Percentiles rank a stretch among this genome's conserved stretches.
phyloP scores from a whole-genome alignment of 495 filamentous ascomycete genomes.

The Aspergillus biplanus region DNA sequence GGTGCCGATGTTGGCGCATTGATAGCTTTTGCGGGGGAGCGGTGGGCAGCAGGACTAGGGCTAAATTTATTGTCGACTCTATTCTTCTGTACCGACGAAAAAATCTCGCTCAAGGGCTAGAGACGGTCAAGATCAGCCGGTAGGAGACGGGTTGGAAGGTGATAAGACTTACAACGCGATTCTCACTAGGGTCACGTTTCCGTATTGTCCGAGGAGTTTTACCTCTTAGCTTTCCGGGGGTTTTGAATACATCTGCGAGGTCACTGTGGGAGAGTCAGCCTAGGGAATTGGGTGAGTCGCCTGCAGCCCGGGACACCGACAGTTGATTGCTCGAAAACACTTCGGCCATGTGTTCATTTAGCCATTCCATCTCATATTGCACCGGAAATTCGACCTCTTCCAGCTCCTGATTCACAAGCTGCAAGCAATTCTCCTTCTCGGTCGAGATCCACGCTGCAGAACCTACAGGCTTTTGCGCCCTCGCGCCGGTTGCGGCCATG shows the following conservation, averaged over 20 bases:
- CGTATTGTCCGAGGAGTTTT: constrained; percentile 87
- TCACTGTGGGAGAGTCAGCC: constrained; percentile 62
- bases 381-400: constrained; percentile 90
- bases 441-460: constrained; percentile 69
- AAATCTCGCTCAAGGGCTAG: constrained; percentile 84
- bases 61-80: constrained; percentile 39
- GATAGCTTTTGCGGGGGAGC: constrained; percentile 38
- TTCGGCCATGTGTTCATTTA: constrained; percentile 96
- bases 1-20: constrained; percentile 23
- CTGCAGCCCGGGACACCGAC: constrained; percentile 51
- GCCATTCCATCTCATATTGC: constrained; percentile 89
- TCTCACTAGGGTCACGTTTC: constrained; percentile 66
- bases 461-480: constrained; percentile 60
- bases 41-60: constrained; percentile 40
- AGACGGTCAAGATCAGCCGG: constrained; percentile 22
- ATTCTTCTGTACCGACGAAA: constrained; percentile 59
- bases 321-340: constrained; percentile 85
- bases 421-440: constrained; percentile 66
- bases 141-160: background rate
- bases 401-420: constrained; percentile 70
- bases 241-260: constrained; percentile 92
- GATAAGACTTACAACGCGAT: constrained; percentile 63
- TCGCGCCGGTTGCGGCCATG: constrained; percentile 53
- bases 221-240: constrained; percentile 88
- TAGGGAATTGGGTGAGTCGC: background rate